Base-by-base conservation (phyloP, 2,329 filamentous ascomycete genomes). In the Knufia fluminis region DNA sequence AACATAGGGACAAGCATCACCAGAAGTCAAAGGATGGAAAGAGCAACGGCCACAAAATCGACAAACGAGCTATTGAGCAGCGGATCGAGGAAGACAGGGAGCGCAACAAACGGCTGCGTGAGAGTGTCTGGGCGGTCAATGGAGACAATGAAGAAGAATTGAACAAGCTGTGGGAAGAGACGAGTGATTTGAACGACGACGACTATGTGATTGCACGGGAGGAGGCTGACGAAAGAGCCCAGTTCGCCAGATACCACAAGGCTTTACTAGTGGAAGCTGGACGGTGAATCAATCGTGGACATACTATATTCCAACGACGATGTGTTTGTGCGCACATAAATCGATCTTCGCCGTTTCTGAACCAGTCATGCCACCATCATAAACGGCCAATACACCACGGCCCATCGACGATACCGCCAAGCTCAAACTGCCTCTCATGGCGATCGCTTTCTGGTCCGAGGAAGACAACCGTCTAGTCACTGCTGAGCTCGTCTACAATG, bases 1-100 rank as follows among this genome's bases (percentile, higher is more conserved):
- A 46, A 6, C 45, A 39, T 16, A 48, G 31, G 12, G 35, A 48
- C 35, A 48, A 40, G 35, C 35, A 48, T 28, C 12, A 16, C 4
- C 20, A 20, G 9, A 36, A 26, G 24, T 23, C 31, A 3, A 43
- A 36, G 26, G 58, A 57, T 47, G 50, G 54, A 6, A 64, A 58
- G 46, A 51, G 58, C 1, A 70, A 68, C 47, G 71, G 71, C 2
- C 61, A 72, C 39, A 71, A 75, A 46, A 65, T 92, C 46, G 87
- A 96, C 61, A 92, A 91, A 68, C 78, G 85, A 49, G 86, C 95
- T 68, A 86, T 96, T 47, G 90, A 97, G 69, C 90, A 97, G 71
- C 77, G 92, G 35, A 95, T 98, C 55, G 94, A 98, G 60, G 94
- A 98, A 68, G 92, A 98, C 66, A 76, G 92, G 2, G 92, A 98